Conservation (phyloP, 1,284 basidiomycete species). For the Tilletia indica region DNA sequence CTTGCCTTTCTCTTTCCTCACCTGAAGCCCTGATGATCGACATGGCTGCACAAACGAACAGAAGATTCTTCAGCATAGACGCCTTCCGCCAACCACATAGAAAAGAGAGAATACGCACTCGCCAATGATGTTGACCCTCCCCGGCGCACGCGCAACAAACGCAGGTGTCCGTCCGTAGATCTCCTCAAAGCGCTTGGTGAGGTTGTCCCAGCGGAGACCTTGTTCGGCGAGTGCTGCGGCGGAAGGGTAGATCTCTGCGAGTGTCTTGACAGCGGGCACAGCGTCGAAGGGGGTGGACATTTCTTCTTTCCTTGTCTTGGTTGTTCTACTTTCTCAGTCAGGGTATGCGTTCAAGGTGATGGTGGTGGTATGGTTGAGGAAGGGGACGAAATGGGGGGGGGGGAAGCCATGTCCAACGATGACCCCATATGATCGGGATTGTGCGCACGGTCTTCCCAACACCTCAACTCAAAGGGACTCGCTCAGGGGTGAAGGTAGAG, state of each 20-base stretch:
- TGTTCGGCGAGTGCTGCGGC: constrained; percentile 32
- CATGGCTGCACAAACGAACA: constrained; percentile 26
- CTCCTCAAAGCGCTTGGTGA: constrained; percentile 32
- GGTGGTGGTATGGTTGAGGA: not conserved
- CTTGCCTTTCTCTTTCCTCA: not conserved
- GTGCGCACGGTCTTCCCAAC: too few species aligned
- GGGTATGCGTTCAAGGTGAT: not conserved
- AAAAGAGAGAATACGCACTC: constrained; percentile 32
- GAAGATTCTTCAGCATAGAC: not conserved
- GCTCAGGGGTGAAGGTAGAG: too few species aligned
- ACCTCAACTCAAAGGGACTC: too few species aligned
- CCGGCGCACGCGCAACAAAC: constrained; percentile 53
- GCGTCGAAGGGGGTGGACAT: constrained; percentile 26
- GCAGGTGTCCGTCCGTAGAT: constrained; percentile 32
- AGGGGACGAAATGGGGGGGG: too few species aligned
- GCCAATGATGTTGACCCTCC: constrained; percentile 53
- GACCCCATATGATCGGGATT: too few species aligned
- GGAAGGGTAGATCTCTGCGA: constrained; percentile 44
- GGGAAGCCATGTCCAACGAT: too few species aligned
- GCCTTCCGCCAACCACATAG: not conserved
- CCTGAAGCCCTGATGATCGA: constrained; percentile 52
- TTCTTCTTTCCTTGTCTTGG: too few species aligned
- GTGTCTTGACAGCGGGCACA: constrained; percentile 39
- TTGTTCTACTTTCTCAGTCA: not conserved
- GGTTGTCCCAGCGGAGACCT: constrained; percentile 35